These are phyloP conservation scores for Bruguiera parviflora DNA, from an alignment of 345 rosid genomes.

Conservation along the genomic window DNA sequence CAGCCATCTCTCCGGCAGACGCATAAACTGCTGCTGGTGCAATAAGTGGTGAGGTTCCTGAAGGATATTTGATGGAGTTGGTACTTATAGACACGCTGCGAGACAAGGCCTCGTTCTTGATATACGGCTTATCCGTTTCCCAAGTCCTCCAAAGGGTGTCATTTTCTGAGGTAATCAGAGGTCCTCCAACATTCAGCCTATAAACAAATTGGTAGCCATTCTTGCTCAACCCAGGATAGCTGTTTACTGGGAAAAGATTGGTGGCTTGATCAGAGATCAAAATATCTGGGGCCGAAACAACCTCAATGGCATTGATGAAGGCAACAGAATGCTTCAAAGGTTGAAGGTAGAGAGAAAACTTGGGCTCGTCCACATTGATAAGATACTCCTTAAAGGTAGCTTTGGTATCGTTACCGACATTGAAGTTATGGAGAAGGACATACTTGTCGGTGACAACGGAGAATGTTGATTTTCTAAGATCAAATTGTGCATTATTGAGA, in stretches of 20 bases:
- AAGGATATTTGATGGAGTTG: slow-evolving; percentile 18
- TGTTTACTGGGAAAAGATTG: slow-evolving; percentile 3
- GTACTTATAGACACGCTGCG: neutral
- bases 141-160: slow-evolving; percentile 10
- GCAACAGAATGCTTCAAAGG: slow-evolving; percentile 4
- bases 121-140: slow-evolving; percentile 3
- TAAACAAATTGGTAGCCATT: neutral
- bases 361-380: neutral
- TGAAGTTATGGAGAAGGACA: slow-evolving; percentile 9
- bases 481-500: neutral
- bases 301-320: slow-evolving; percentile 12
- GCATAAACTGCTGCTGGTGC: slow-evolving; percentile 13
- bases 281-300: slow-evolving; percentile 6
- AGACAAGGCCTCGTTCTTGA: slow-evolving; percentile 9
- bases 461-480: slow-evolving; percentile 1
- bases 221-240: neutral
- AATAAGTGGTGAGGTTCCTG: slow-evolving; percentile 13
- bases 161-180: slow-evolving; percentile 1
- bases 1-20: slow-evolving; percentile 28
- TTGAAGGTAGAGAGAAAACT: slow-evolving; percentile 5
- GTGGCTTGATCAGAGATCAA: slow-evolving; percentile 9
- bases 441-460: slow-evolving; percentile 10
- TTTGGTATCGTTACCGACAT: neutral
- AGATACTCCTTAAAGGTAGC: slow-evolving; percentile 12
- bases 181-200: neutral